Evolutionary conservation across 345 rosid genomes (phyloP), one percentile per base, ranked within the genome.

Genomic region (Adansonia digitata): DNA sequence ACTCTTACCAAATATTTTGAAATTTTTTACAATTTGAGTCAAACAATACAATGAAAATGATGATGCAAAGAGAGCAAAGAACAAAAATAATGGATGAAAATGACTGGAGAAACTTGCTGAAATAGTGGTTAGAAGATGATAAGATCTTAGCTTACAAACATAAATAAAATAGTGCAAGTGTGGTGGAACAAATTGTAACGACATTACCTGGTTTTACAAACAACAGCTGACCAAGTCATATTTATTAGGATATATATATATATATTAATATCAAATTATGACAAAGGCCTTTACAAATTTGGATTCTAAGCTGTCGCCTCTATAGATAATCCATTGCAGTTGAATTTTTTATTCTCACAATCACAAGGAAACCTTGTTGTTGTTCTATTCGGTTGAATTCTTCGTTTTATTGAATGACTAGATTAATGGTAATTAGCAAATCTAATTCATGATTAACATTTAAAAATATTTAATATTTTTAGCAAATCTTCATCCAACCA

Each of bases 381-480:
- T 42, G 46, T 42, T 42, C 11, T 10, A 7, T 42, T 8, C 46
- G 12, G 11, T 7, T 42, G 46, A 42, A 42, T 42, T 7, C n/a
- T 52, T 20, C 10, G 20, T 43, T 67, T 67, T 14, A 43, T 67
- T 24, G 7, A 64, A 64, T 20, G 27, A 39, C 48, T 66, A 42
- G 56, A 46, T 68, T 46, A 68, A 46, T 45, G 72, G 66, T 65
- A 11, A 65, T 65, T 11, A 39, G 17, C n/a, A 42, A 66, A 66
- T 42, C 70, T 10, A 42, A 42, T 22, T 66, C 70, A 66, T 66
- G 34, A 42, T 66, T 22, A 40, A 43, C n/a, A 43, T 22, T 22
- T 22, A 42, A 42, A 17, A 2, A 40, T 22, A 65, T 22, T 2
- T 18, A 52, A 24, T 9, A 53, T 53, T 43, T 13, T 67, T 24